Conservation (phyloP, 1,139 yeast species). For the Kodamaea arcana region DNA sequence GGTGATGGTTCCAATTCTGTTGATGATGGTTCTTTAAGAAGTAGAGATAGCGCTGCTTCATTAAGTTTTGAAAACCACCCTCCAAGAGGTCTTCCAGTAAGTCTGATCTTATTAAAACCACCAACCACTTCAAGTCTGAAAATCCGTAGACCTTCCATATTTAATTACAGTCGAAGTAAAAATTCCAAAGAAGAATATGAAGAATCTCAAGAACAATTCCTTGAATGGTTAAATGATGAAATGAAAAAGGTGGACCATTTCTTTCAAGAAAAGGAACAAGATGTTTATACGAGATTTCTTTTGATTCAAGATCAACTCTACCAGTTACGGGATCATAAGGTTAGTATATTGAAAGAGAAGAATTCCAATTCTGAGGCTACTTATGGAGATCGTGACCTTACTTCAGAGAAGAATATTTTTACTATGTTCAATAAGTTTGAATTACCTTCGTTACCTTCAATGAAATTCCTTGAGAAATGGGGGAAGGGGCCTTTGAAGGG, state of each 20-base stretch:
- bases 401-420: conserved; percentile 30
- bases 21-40: not conserved
- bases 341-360: conserved; percentile 10
- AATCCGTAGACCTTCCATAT: conserved; percentile 17
- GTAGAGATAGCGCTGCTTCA: not conserved
- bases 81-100: not conserved
- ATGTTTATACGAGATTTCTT: conserved; percentile 55
- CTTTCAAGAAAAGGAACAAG: conserved; percentile 57
- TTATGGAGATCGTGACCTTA: conserved; percentile 26
- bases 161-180: conserved; percentile 19
- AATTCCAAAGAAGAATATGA: conserved; percentile 18
- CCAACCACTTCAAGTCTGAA: conserved; percentile 4
- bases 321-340: conserved; percentile 56
- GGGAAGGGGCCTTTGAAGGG: conserved; percentile 14
- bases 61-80: not conserved
- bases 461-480: conserved; percentile 36
- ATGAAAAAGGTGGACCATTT: conserved; percentile 57
- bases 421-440: conserved; percentile 43
- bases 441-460: conserved; percentile 55
- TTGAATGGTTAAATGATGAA: conserved; percentile 59
- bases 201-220: conserved; percentile 41
- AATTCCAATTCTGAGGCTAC: conserved; percentile 9
- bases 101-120: conserved; percentile 1
- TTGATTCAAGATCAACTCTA: conserved; percentile 65
- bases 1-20: not conserved